Base-by-base conservation (phyloP, 148 eudicot genomes). In the Dysphania ambrosioides region DNA sequence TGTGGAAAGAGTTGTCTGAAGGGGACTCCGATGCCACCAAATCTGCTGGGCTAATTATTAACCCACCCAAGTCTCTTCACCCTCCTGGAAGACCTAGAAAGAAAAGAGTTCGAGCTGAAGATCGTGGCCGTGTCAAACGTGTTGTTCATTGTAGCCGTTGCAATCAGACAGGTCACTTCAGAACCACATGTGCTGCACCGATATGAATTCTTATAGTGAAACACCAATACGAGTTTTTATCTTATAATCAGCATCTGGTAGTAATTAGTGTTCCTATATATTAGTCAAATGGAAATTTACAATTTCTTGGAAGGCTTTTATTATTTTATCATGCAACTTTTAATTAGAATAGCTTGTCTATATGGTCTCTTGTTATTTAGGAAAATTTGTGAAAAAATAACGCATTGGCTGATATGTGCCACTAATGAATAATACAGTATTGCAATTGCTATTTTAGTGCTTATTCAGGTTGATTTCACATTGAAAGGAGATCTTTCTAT, bases 131-230 rank as follows among this genome's bases (percentile, higher is more conserved):
- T 11, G 80, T 69, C 29, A 88, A 88, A 55, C 79, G 91, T 40
- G 86, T 88, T 66, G 91, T 88, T 66, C 91, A 88, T 67, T 88
- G 91, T 66, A 88, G 91, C 68, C 86, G 87, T 8, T 88, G 91
- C 81, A 88, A 88, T 76, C 91, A 88, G n/a, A n/a, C n/a, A n/a
- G 91, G 91, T 5, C 91, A 88, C 72, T 88, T 88, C 81, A 84
- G 91, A 77, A 88, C 87, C 5, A 88, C 91, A 0, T 88, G 91
- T 79, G 75, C 87, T 35, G 82, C 88, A 66, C 87, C 88, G 34
- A 71, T 86, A 26, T 84, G 79, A 78, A 29, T 19, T 24, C 12
- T 23, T n/a, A n/a, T n/a, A n/a, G n/a, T n/a, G n/a, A n/a, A n/a
- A n/a, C n/a, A n/a, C n/a, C n/a, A n/a, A n/a, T n/a, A n/a, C n/a